A percentile compares a stretch with the other conserved stretches of the same genome.
Evolutionary conservation across 1,139 yeast genomes (phyloP).

Genomic region (Geotrichum bryndzae): DNA sequence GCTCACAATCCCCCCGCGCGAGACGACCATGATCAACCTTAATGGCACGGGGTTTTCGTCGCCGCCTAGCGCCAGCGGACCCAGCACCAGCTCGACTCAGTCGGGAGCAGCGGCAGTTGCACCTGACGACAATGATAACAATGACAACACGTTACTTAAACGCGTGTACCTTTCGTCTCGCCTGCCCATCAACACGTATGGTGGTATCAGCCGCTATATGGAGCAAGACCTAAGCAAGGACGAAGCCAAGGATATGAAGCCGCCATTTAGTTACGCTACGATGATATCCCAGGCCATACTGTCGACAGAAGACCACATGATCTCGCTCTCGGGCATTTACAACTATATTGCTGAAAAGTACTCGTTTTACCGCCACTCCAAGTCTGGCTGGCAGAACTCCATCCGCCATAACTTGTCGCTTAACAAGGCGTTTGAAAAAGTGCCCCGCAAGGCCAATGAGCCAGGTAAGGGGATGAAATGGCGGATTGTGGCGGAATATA

Average conservation of each 20-base stretch:
- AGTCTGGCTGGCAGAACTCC: conserved; percentile 78
- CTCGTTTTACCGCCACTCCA: conserved; percentile 85
- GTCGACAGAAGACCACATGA: conserved; percentile 78
- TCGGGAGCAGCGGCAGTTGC: neutral
- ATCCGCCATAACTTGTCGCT: conserved; percentile 47
- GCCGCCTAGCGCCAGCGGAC: neutral
- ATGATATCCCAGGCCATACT: conserved; percentile 97
- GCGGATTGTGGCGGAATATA: conserved; percentile 85
- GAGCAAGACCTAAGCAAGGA: conserved; percentile 74
- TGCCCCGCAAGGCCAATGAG: conserved; percentile 89
- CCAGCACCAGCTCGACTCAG: neutral
- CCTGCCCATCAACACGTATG: neutral
- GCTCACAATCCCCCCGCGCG: neutral
- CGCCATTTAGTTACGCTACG: conserved; percentile 95
- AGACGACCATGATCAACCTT: neutral
- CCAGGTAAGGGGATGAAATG: conserved; percentile 99
- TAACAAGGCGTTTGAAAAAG: conserved; percentile 87
- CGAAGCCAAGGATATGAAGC: conserved; percentile 87
- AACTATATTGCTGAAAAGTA: conserved; percentile 83
- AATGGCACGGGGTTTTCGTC: neutral
- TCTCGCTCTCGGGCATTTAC: conserved; percentile 86
- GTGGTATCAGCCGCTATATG: conserved; percentile 16
- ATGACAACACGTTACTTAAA: neutral
- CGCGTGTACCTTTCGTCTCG: neutral
- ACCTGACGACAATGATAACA: neutral